Evolutionary conservation across 1,284 basidiomycete species (phyloP).

Genomic region (Stygiomarasmius scandens): DNA sequence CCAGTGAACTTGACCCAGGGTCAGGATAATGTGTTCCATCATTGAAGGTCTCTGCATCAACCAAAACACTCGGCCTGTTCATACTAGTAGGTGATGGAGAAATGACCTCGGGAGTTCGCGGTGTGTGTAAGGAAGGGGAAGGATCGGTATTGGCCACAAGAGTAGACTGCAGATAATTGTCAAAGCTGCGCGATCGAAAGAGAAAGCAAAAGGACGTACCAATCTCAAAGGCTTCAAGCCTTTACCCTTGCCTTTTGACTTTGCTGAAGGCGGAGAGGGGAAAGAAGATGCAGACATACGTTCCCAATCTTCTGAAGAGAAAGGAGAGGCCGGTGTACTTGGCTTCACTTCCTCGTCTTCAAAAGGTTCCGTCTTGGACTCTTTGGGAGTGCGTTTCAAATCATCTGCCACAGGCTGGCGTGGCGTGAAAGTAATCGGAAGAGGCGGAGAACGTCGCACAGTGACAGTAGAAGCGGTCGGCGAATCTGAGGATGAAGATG

Average conservation of each 20-base stretch:
- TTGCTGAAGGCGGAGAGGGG: neutral
- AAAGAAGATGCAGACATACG: no score
- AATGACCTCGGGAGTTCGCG: slow-evolving; percentile 12
- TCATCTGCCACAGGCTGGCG: no score
- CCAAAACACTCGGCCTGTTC: slow-evolving; percentile 19
- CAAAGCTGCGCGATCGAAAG: no score
- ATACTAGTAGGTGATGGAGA: slow-evolving; percentile 19
- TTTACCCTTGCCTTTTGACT: neutral
- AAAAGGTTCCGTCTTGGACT: no score
- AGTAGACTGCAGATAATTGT: slow-evolving; percentile 7
- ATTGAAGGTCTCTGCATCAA: no score
- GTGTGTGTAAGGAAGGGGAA: neutral
- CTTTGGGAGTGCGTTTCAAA: no score
- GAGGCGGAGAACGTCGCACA: slow-evolving; percentile 9
- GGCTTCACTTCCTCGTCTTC: no score
- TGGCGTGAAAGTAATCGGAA: slow-evolving; percentile 1
- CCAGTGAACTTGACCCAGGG: neutral
- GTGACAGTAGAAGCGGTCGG: no score
- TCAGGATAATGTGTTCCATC: neutral
- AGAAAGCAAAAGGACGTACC: neutral
- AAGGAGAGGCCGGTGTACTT: no score
- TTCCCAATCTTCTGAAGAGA: no score
- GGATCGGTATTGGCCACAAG: neutral
- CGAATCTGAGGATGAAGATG: slow-evolving; percentile 18
- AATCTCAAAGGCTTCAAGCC: slow-evolving; percentile 10